Evolutionary conservation across 768 basidiomycete genomes (phyloP), one percentile per base, ranked within the genome.

Genomic region (Dendrothele bispora): DNA sequence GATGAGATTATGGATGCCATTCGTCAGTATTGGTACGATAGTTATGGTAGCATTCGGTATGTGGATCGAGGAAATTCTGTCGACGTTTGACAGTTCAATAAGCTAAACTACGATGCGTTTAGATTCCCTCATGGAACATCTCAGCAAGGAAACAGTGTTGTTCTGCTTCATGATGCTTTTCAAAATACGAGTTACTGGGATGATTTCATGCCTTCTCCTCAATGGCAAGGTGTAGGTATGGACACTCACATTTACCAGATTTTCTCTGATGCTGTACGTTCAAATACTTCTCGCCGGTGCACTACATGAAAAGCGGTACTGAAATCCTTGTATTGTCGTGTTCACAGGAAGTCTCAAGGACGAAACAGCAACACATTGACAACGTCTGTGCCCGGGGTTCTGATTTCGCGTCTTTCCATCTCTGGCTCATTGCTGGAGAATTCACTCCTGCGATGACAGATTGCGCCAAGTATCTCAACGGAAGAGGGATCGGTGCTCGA

Each of bases 401-500:
- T 8, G 56, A 68, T 1, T 72, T 91, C 5, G 60, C 76, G 0
- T 55, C 59, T 17, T 83, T 82, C 55, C 74, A 79, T 30, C 75
- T 94, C 22, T 92, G 90, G 92, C 75, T 81, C 14, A 73, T 93
- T 36, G 90, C 93, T 21, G 92, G 93, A 34, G 93, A 97, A 69
- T 97, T 89, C 84, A 83, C 87, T 1, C 78, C 88, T 3, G 87
- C 86, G 2, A 67, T 76, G 43, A 91, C 80, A 6, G 91, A 91
- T 58, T 90, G 89, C 54, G 84, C 85, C 12, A 84, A 78, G 58
- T 89, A 88, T 63, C 72, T 97, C 39, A 95, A 95, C 55, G 93
- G 93, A 3, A 82, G 90, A 36, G 90, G 88, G 2, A 54, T 72
- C 32, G 85, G 87, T 3, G 73, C 85, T 5, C 71, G 86, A 34